Conservation (phyloP, 805 yeast species). For the Candida chilensis region DNA sequence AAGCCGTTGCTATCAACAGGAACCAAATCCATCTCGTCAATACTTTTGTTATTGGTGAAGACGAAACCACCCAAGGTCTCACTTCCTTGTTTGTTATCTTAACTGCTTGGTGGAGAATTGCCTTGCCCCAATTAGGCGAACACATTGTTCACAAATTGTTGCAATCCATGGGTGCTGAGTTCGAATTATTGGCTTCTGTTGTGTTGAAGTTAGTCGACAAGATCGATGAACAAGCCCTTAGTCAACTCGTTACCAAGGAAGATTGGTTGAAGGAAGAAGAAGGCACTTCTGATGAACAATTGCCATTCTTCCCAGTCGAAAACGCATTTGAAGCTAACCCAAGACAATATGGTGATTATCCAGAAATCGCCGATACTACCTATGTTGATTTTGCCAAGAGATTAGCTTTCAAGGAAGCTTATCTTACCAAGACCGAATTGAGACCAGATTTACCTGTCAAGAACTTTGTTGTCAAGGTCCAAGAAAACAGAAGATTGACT, state of each 20-base stretch:
- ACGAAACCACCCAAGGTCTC: constrained; percentile 68
- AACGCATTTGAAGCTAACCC: constrained; percentile 60
- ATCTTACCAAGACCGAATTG: constrained; percentile 40
- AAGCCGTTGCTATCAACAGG: constrained; percentile 40
- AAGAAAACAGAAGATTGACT: constrained; percentile 86
- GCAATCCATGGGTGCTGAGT: constrained; percentile 74
- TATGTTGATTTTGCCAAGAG: constrained; percentile 52
- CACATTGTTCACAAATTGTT: constrained; percentile 69
- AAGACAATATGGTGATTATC: constrained; percentile 33
- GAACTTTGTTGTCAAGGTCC: constrained; percentile 81
- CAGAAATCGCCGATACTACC: constrained; percentile 26
- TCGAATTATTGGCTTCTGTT: constrained; percentile 70
- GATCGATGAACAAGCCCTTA: constrained; percentile 30
- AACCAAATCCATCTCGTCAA: constrained; percentile 52
- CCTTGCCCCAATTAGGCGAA: constrained; percentile 53
- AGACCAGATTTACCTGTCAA: constrained; percentile 88
- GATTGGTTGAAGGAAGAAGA: constrained; percentile 16
- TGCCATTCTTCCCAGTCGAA: constrained; percentile 51
- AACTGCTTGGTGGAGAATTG: constrained; percentile 69
- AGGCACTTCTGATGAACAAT: constrained; percentile 14
- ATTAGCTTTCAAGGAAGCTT: constrained; percentile 79
- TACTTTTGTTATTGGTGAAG: constrained; percentile 50
- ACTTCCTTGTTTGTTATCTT: constrained; percentile 68
- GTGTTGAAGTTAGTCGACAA: constrained; percentile 57
- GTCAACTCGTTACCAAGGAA: constrained; percentile 5